These are phyloP conservation scores for Sporothrix protearum DNA, from an alignment of 2,329 filamentous ascomycete species.

Conservation along the genomic window DNA sequence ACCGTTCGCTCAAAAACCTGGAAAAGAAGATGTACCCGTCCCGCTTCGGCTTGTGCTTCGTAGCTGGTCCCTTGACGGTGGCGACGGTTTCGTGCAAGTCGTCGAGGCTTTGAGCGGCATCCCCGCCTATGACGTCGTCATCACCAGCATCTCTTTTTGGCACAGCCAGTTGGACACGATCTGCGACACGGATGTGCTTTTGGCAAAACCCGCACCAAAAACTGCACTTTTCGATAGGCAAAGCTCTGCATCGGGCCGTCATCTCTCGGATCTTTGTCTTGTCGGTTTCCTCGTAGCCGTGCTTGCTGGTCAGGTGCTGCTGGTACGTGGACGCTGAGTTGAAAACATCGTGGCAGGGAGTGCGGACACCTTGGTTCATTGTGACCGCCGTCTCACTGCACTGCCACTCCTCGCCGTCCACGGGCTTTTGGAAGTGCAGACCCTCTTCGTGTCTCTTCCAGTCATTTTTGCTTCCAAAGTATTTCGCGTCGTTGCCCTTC, in stretches of 20 bases:
- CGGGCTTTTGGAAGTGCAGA: conserved; percentile 56
- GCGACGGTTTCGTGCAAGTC: neutral
- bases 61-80: conserved; percentile 38
- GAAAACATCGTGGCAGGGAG: neutral
- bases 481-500: conserved; percentile 44
- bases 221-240: conserved; percentile 58
- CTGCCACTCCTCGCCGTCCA: conserved; percentile 52
- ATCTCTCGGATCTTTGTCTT: conserved; percentile 40
- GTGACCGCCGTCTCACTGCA: conserved; percentile 49
- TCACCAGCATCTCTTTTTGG: neutral
- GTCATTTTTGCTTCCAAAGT: conserved; percentile 89
- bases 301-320: conserved; percentile 30
- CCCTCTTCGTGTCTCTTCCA: conserved; percentile 88
- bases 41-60: neutral
- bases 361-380: neutral
- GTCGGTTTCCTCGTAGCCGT: conserved; percentile 43
- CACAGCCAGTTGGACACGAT: too few relatives aligned
- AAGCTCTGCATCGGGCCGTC: conserved; percentile 56
- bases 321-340: neutral
- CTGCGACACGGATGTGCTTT: conserved; percentile 48
- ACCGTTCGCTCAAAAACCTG: conserved; percentile 42
- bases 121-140: neutral
- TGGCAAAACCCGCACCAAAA: conserved; percentile 91
- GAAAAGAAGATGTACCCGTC: conserved; percentile 35
- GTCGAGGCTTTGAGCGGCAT: neutral